Conservation (phyloP, 306 rosid species). For the Trifolium dubium region DNA sequence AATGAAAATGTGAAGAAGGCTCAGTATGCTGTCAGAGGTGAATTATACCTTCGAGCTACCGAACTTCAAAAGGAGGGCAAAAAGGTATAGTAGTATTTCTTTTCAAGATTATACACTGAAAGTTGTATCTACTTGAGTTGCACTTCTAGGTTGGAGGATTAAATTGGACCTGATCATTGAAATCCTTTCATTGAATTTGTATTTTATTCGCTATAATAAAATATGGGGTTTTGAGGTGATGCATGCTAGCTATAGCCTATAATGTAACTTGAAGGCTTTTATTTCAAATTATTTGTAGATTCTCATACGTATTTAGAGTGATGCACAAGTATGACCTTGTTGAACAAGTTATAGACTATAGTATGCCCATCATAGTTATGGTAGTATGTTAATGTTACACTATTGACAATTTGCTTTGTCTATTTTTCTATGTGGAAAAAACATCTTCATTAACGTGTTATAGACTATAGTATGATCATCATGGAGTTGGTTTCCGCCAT, state of each 20-base stretch:
- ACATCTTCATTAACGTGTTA: neutral
- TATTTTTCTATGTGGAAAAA: too few species aligned
- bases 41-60: slow-evolving; percentile 90
- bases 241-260: neutral
- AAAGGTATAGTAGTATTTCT: slow-evolving; percentile 59
- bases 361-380: neutral
- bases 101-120: slow-evolving; percentile 4
- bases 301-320: neutral
- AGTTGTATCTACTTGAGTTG: slow-evolving; percentile 32
- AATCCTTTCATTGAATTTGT: slow-evolving; percentile 8
- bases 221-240: too few species aligned
- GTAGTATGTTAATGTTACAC: neutral
- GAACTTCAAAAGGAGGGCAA: slow-evolving; percentile 98
- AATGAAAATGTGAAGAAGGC: slow-evolving; percentile 92
- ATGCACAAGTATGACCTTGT: neutral
- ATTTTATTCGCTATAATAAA: slow-evolving; percentile 3
- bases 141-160: neutral
- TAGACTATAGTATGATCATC: too few species aligned
- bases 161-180: slow-evolving; percentile 11
- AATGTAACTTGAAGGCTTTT: neutral
- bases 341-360: neutral
- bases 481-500: neutral
- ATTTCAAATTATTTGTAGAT: slow-evolving; percentile 24
- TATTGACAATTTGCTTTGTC: neutral
- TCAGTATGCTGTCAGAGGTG: slow-evolving; percentile 98